Evolutionary conservation across 306 rosid species (phyloP).

Genomic region (Dryas drummondii): DNA sequence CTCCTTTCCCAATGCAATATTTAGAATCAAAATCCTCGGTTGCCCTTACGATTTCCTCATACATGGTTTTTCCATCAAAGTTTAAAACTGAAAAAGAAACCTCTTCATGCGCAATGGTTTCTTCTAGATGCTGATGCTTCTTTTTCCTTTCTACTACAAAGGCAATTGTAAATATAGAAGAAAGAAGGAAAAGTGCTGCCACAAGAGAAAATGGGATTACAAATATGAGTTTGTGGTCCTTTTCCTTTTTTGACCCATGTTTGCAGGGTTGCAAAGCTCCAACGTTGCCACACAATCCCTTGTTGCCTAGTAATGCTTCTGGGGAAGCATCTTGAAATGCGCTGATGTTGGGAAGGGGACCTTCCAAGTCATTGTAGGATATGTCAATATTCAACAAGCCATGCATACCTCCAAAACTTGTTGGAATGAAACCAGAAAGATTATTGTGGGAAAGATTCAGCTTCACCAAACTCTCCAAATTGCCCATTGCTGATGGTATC

Average conservation of each 20-base stretch:
- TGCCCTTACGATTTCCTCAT: slow-evolving; percentile 5
- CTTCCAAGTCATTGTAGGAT: too few relatives aligned
- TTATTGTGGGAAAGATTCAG: too few relatives aligned
- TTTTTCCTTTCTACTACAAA: background rate
- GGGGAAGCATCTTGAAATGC: background rate
- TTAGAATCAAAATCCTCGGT: too few relatives aligned
- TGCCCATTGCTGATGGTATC: too few relatives aligned
- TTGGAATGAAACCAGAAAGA: too few relatives aligned
- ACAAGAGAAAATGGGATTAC: background rate
- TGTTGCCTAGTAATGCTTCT: background rate
- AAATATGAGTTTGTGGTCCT: background rate
- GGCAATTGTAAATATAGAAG: background rate
- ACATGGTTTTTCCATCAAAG: slow-evolving; percentile 4
- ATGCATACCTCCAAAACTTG: too few relatives aligned
- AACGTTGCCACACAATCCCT: background rate
- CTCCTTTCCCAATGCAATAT: too few relatives aligned
- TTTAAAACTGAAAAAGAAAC: background rate
- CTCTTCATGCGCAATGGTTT: background rate
- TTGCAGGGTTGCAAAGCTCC: background rate
- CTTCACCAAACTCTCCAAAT: too few relatives aligned
- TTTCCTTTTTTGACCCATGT: background rate
- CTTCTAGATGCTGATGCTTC: background rate
- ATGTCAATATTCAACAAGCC: too few relatives aligned
- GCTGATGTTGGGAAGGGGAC: background rate
- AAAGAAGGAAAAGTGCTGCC: background rate